Evolutionary conservation across 352 stramenopile species (phyloP), one percentile per base, ranked within the genome.

Genomic region (Halophytophthora batemanensis): DNA sequence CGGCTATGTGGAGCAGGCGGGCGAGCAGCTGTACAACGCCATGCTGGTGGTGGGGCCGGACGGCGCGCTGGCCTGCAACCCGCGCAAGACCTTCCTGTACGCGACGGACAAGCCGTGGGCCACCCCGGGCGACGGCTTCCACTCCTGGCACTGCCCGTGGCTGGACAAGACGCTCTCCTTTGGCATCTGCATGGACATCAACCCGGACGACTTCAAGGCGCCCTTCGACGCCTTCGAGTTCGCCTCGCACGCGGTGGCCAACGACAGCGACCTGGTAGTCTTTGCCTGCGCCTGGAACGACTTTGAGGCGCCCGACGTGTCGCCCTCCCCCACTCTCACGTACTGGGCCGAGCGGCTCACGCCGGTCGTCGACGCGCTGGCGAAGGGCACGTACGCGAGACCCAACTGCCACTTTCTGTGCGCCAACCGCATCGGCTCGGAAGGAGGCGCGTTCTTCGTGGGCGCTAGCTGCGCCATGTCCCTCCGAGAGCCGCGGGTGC

Each of bases 111-210:
- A 90, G 62, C 50, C 63, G 11, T 94, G 83, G 83, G 81, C 83
- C 29, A 90, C 77, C 0, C 46, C 79, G 0, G 81, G 79, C 18
- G 61, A 69, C 14, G 71, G 71, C 2, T 94, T 94, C 59, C 62
- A 14, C 25, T 74, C 70, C 21, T 93, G 77, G 77, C 51, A 80
- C 58, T 93, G 83, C 39, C 74, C 81, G 33, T 90, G 79, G 78
- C 74, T 94, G 14, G 29, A 82, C 55, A 82, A 84, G 59, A 79
- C 69, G 6, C 86, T 93, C 17, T 87, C 78, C 2, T 91, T 93
- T 53, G 83, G 85, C 34, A 92, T 95, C 53, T 95, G 85, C 57
- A 95, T 95, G 85, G 85, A 95, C 61, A 93, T 95, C 52, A 95
- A 95, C 49, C 86, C 86, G 17, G 61, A 88, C 46, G 75, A 93